A percentile compares a stretch with the other conserved stretches of the same genome.
phyloP scores from a whole-genome alignment of 208 protist genomes.

The Angomonas deanei region DNA sequence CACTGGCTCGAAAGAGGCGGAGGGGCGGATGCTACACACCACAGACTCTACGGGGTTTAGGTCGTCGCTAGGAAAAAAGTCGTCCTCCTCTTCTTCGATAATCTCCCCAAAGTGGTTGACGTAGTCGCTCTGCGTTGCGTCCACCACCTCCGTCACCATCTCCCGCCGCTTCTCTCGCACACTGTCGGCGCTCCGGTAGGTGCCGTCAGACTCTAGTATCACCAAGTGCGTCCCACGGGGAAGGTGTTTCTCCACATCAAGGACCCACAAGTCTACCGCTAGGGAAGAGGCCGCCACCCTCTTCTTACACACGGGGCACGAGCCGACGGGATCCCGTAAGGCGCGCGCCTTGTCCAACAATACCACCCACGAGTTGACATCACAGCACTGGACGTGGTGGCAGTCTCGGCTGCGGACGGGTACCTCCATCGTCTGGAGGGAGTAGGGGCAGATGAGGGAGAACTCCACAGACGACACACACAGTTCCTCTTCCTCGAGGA shows the following conservation, averaged over 20 bases:
- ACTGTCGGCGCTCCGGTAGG: conserved; percentile 65
- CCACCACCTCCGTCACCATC: conserved; percentile 58
- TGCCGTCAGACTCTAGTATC: conserved; percentile 66
- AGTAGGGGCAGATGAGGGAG: conserved; percentile 82
- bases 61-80: conserved; percentile 2
- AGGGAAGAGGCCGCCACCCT: conserved; percentile 71
- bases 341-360: conserved; percentile 73
- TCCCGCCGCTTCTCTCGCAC: conserved; percentile 53
- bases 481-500: conserved; percentile 40
- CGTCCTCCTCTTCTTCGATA: conserved; percentile 24
- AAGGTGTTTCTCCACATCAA: conserved; percentile 62
- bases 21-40: background rate
- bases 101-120: conserved; percentile 50
- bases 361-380: conserved; percentile 83
- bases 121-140: conserved; percentile 54
- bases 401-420: conserved; percentile 77
- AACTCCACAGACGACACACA: conserved; percentile 84
- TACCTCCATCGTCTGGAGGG: conserved; percentile 45
- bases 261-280: conserved; percentile 81
- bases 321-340: conserved; percentile 77
- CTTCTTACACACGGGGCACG: conserved; percentile 81
- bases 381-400: conserved; percentile 87
- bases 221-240: conserved; percentile 74
- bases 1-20: conserved; percentile 3
- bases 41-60: background rate